Base-by-base conservation (phyloP, 257 asterid species). In the Solanum chilense region DNA sequence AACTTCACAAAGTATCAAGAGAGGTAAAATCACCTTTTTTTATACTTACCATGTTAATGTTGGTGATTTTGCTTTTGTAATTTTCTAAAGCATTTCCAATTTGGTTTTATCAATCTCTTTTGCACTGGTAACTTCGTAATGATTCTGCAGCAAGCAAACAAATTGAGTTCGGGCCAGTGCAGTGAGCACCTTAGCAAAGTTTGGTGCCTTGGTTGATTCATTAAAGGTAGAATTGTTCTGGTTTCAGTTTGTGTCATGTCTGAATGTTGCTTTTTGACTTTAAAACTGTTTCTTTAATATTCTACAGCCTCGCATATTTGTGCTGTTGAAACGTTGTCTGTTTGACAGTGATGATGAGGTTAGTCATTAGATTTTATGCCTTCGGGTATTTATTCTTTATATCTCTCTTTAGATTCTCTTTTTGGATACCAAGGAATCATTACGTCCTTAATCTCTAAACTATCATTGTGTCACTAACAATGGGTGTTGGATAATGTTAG, bases 261-360 rank as follows among this genome's bases (percentile, higher is more conserved):
- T 71, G 20, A 76, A 41, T 85, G 85, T 42, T 83, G 87, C 89
- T 88, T 92, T 74, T 42, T 41, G 42, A 73, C 86, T 14, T 81
- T 49, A 25, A 49, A 80, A 62, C 44, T 9, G 37, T 83, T 60
- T 86, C 41, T 52, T 85, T 86, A 85, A 83, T 91, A 77, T 88
- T 88, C 33, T 92, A 93, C 97, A 96, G 99, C 99, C 99, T 70
- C 97, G 98, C 86, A 92, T 96, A 82, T 96, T 94, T 89, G 85
- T 93, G 83, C 89, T 94, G 90, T 88, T 96, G 92, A 94, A 94
- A 71, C 98, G 98, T 86, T 96, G 99, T 89, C 96, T 96, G 83
- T 94, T 93, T 52, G 98, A 96, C 94, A 93, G 87, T 73, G 99
- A 95, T 88, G 99, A 96, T 85, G 99, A 96, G 97, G 99, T 95